A percentile compares a stretch with the other conserved stretches of the same genome.
phyloP scores from a whole-genome alignment of 2,329 filamentous ascomycete genomes.

The Xylariaceae sp. region DNA sequence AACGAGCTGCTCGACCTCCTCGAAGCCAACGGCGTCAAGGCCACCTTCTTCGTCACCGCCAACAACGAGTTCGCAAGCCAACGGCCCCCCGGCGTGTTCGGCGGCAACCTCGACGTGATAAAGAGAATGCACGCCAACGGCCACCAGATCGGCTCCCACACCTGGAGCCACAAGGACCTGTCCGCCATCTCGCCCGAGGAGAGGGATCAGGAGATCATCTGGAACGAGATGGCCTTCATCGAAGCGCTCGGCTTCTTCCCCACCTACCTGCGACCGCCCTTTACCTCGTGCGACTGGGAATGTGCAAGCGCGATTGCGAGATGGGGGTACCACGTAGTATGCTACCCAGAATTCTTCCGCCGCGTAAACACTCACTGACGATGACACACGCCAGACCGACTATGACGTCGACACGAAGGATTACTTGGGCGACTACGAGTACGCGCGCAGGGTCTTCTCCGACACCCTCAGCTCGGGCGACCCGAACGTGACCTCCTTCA shows the following conservation, averaged over 20 bases:
- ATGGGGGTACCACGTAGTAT: conserved; percentile 40
- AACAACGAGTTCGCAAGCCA: conserved; percentile 15
- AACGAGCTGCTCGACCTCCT: conserved; percentile 35
- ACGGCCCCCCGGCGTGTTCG: conserved; percentile 29
- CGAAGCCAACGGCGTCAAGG: conserved; percentile 28
- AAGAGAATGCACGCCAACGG: conserved; percentile 47
- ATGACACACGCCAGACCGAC: conserved; percentile 25
- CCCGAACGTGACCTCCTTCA: neutral
- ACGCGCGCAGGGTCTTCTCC: neutral
- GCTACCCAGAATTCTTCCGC: conserved; percentile 12
- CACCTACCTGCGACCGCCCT: conserved; percentile 50
- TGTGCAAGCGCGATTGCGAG: conserved; percentile 30
- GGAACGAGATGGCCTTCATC: conserved; percentile 49
- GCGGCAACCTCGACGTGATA: conserved; percentile 42
- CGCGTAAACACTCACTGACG: neutral
- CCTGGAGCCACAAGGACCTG: conserved; percentile 50
- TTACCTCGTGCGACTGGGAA: conserved; percentile 32
- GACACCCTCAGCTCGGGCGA: neutral
- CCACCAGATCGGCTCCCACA: conserved; percentile 54
- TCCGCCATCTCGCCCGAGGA: conserved; percentile 38
- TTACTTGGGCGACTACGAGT: conserved; percentile 34
- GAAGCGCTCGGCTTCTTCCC: conserved; percentile 49
- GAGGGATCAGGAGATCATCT: conserved; percentile 45
- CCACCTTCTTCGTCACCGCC: conserved; percentile 38
- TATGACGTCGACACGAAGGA: conserved; percentile 38